Conservation (phyloP, 495 filamentous ascomycete genomes). For the Emericellopsis terricola region DNA sequence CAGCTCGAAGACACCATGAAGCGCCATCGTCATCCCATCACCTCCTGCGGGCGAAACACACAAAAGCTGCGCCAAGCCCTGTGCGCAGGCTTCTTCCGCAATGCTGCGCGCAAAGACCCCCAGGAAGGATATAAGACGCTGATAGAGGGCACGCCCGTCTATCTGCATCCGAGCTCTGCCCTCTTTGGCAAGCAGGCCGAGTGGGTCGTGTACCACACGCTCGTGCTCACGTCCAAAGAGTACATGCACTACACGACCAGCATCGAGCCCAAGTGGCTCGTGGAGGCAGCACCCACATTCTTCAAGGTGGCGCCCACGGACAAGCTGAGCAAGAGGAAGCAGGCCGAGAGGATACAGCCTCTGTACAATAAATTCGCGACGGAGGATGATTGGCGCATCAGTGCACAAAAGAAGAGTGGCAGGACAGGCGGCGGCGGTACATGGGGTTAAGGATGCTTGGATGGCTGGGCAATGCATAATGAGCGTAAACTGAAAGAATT, state of each 20-base stretch:
- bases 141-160: conserved; percentile 86
- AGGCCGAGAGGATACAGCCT: conserved; percentile 86
- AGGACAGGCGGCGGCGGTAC: conserved; percentile 80
- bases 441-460: conserved; percentile 71
- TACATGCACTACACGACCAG: conserved; percentile 89
- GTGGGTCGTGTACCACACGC: conserved; percentile 79
- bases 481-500: too few relatives aligned
- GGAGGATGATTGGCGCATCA: conserved; percentile 86
- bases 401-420: conserved; percentile 72
- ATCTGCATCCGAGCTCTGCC: conserved; percentile 78
- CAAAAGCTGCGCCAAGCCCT: conserved; percentile 79
- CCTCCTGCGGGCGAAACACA: conserved; percentile 74
- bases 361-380: conserved; percentile 69
- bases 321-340: conserved; percentile 75
- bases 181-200: conserved; percentile 91
- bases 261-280: conserved; percentile 84
- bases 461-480: too few relatives aligned
- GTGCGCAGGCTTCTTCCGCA: conserved; percentile 89
- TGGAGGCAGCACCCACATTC: conserved; percentile 90
- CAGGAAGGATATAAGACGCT: conserved; percentile 94
- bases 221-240: conserved; percentile 88
- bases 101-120: conserved; percentile 86
- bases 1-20: conserved; percentile 90
- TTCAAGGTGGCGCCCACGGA: conserved; percentile 94
- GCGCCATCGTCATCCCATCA: conserved; percentile 60